These are phyloP conservation scores for Fusarium sp. DNA, from an alignment of 2,329 filamentous ascomycete species.

Conservation along the genomic window DNA sequence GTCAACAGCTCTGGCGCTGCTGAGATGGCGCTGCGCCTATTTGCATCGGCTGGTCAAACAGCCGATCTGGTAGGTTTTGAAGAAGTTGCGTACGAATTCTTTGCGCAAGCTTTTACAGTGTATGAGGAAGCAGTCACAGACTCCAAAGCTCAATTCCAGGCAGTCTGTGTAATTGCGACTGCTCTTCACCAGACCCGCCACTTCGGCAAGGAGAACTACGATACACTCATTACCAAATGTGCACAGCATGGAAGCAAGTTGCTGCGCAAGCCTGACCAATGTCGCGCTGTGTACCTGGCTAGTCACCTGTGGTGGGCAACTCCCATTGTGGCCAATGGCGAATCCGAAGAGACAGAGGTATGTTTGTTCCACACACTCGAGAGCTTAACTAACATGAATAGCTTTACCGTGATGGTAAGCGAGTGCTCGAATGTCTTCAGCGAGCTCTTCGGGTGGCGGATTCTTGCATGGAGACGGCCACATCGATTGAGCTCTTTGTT, in stretches of 20 bases:
- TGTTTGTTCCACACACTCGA: constrained; percentile 44
- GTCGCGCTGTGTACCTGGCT: constrained; percentile 93
- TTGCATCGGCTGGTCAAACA: constrained; percentile 91
- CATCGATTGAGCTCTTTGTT: constrained; percentile 97
- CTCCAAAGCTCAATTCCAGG: constrained; percentile 96
- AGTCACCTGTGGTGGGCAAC: constrained; percentile 99
- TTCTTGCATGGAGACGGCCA: constrained; percentile 98
- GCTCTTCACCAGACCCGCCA: constrained; percentile 88
- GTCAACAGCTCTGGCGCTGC: constrained; percentile 82
- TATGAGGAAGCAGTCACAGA: constrained; percentile 98
- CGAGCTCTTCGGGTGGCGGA: constrained; percentile 95
- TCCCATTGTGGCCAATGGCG: constrained; percentile 78
- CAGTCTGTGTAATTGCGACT: constrained; percentile 92
- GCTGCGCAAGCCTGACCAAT: constrained; percentile 97
- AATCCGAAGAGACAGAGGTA: constrained; percentile 84
- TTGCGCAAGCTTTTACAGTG: constrained; percentile 96
- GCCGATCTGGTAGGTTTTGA: constrained; percentile 93
- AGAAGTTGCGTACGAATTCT: constrained; percentile 97
- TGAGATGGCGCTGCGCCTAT: constrained; percentile 88
- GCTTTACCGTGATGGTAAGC: constrained; percentile 97
- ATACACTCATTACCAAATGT: constrained; percentile 97
- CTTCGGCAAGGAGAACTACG: constrained; percentile 97
- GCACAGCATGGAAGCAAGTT: constrained; percentile 96
- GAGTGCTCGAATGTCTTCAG: constrained; percentile 95
- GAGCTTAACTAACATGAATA: constrained; percentile 52